phyloP scores from a whole-genome alignment of 331 rosid species.

The Pyracantha coccinea region DNA sequence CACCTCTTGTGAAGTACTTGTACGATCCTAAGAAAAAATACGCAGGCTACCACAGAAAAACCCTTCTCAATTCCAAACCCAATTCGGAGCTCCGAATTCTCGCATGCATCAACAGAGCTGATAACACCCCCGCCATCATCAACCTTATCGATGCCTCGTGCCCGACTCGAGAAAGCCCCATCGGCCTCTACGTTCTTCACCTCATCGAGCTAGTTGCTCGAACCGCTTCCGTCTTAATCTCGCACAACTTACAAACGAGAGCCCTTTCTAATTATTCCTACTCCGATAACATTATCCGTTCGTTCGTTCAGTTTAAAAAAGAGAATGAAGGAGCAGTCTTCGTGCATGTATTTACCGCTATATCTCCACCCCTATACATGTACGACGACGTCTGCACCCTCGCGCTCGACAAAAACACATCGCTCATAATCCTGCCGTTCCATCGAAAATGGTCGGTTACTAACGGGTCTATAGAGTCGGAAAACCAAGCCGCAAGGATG shows the following conservation, averaged over 20 bases:
- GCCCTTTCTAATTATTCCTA: constrained; percentile 9
- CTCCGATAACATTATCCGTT: constrained; percentile 9
- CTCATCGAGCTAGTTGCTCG: constrained; percentile 15
- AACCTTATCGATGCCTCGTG: constrained; percentile 15
- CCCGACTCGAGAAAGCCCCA: constrained; percentile 6
- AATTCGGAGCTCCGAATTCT: constrained; percentile 22
- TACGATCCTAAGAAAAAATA: constrained; percentile 23
- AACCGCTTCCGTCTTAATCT: constrained; percentile 7
- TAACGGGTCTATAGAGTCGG: constrained; percentile 5
- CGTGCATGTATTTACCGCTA: constrained; percentile 12
- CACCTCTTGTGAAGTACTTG: constrained; percentile 1
- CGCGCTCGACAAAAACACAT: constrained; percentile 7
- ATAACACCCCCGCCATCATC: constrained; percentile 9
- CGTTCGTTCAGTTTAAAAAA: constrained; percentile 7
- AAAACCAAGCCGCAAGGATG: neutral
- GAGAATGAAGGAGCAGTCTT: neutral
- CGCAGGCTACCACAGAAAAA: constrained; percentile 13
- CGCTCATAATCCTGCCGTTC: constrained; percentile 17
- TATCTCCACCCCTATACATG: constrained; percentile 5
- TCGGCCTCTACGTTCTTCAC: constrained; percentile 8
- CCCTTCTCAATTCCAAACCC: constrained; percentile 2
- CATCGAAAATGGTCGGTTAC: constrained; percentile 14
- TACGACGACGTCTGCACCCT: constrained; percentile 18
- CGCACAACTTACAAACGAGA: constrained; percentile 8
- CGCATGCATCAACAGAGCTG: constrained; percentile 10